Evolutionary conservation across 768 basidiomycete genomes (phyloP), one percentile per base, ranked within the genome.

Genomic region (Lactarius evosmus): DNA sequence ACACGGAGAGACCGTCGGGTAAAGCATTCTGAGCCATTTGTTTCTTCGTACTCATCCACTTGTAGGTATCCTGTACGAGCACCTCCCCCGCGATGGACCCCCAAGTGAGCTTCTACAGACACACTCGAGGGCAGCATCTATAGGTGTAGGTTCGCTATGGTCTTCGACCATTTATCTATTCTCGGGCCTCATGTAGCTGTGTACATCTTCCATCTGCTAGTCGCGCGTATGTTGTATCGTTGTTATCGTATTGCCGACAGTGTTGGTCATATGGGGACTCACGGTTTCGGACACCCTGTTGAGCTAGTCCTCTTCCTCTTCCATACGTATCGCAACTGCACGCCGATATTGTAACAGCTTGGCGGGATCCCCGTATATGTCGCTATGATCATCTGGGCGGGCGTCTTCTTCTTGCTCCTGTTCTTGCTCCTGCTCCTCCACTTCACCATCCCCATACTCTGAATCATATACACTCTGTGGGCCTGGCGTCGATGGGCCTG

Each of bases 1-100:
- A 0, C 61, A 77, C 36, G 96, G 96, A 7, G 81, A 85, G 63
- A 98, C 93, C 27, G 81, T 86, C 66, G 86, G 89, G 89, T 94
- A 73, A 66, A 86, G 73, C 44, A 50, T 51, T n/a, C 65, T 7
- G 44, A 60, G 51, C 50, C 60, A 66, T 36, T 8, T 5, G 32
- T 8, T 9, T 50, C 4, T 7, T 51, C 25, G 27, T 7, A 32
- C 57, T 55, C 33, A 54, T 50, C 46, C 50, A 19, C 25, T 52
- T n/a, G 19, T 32, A 69, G 75, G 22, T 75, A 75, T 61, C 29
- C 56, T 29, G 60, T 74, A 33, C 65, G 68, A 9, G 69, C 72
- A 5, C 73, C 75, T 30, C 69, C 75, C 3, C 74, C 75, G 12
- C 71, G 72, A 7, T 75, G 74, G 74, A 38, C 54, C 11, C 36